Base-by-base conservation (phyloP, 2,329 filamentous ascomycete genomes). In the Talaromyces islandicus region DNA sequence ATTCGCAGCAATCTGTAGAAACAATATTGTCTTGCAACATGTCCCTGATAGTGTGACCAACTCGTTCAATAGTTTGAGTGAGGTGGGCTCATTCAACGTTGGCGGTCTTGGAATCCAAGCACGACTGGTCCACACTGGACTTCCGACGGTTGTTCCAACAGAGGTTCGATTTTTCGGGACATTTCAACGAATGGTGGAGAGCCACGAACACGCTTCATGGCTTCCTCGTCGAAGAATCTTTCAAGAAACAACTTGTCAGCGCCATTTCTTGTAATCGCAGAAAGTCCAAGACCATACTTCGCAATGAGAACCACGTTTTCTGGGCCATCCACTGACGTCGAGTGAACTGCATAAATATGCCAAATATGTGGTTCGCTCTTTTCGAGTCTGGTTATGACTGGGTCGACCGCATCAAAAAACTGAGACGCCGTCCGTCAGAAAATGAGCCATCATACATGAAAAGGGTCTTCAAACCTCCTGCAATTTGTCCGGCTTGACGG, bases 41-140 rank as follows among this genome's bases (percentile, higher is more conserved):
- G 19, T 46, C 19, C 43, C 24, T 46, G n/a, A 46, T 12, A 2
- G 2, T 4, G 19, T 46, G 9, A 1, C 9, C n/a, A n/a, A 21
- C 11, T 24, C n/a, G n/a, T 19, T 17, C 2, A 2, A 38, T 46
- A 10, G 9, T 7, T 11, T 12, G n/a, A 46, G 2, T 11, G 7
- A 5, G 9, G 17, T 17, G 19, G 11, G 19, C 4, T 21, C 9
- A 12, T 24, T 46, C 21, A 46, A 24, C 43, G 43, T 7, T 12
- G 10, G 11, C 80, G 81, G 7, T 82, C 84, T 12, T 84, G 79
- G 38, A 85, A 52, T n/a, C 48, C 48, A 19, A 29, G 48, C 24
- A 52, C 48, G 14, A n/a, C 24, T 27, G 2, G 27, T 14, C 48
- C 48, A 52, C 12, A 29, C 48, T 52, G 29, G 25, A 52, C 2